Evolutionary conservation across 2,329 filamentous ascomycete species (phyloP).

Genomic region (Celoporthe dispersa): DNA sequence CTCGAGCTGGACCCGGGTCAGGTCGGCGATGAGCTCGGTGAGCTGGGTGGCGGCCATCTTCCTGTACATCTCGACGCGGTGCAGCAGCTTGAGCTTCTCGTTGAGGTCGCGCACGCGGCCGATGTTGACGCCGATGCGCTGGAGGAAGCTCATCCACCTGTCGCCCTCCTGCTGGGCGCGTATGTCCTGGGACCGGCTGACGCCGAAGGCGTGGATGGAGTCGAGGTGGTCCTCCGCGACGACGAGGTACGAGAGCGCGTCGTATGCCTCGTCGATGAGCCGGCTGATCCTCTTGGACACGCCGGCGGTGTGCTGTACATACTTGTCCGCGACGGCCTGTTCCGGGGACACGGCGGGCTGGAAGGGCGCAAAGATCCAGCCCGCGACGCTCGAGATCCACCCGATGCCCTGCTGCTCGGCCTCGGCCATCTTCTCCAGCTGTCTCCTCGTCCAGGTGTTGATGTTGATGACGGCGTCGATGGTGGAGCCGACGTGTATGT

Average conservation of each 20-base stretch:
- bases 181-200: conserved; percentile 64
- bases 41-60: conserved; percentile 70
- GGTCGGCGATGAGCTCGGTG: conserved; percentile 69
- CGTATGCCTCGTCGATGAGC: conserved; percentile 73
- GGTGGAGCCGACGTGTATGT: conserved; percentile 73
- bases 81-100: conserved; percentile 66
- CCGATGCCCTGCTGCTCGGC: conserved; percentile 42
- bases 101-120: conserved; percentile 63
- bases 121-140: conserved; percentile 72
- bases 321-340: conserved; percentile 70
- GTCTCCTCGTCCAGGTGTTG: conserved; percentile 74
- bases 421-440: conserved; percentile 64
- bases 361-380: conserved; percentile 65
- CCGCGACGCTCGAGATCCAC: conserved; percentile 44
- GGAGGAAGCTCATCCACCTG: conserved; percentile 71
- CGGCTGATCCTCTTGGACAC: conserved; percentile 71
- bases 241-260: conserved; percentile 66
- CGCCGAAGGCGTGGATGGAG: conserved; percentile 70
- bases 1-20: conserved; percentile 73
- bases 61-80: conserved; percentile 69
- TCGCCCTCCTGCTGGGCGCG: conserved; percentile 66
- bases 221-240: conserved; percentile 72
- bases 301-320: conserved; percentile 71
- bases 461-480: conserved; percentile 77
- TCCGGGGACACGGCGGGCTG: conserved; percentile 64